phyloP scores from a whole-genome alignment of 805 yeast genomes.

The Lipomyces yamanashiensis region DNA sequence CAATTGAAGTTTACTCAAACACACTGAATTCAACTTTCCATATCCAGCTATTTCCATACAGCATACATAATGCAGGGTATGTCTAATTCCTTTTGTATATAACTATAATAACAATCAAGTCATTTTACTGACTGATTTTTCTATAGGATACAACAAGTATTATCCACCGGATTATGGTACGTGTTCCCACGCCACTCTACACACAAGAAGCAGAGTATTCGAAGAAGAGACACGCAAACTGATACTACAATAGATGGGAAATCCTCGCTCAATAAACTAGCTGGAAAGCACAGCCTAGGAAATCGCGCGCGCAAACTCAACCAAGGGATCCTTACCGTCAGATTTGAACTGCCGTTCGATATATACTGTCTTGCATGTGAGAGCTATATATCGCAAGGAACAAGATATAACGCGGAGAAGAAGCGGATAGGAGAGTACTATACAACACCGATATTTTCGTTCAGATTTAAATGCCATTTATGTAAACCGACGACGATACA shows the following conservation, averaged over 20 bases:
- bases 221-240: background rate
- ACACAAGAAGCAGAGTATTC: background rate
- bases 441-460: slow-evolving; percentile 42
- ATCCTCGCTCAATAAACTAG: slow-evolving; percentile 40
- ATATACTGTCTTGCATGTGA: slow-evolving; percentile 42
- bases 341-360: slow-evolving; percentile 45
- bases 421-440: slow-evolving; percentile 41
- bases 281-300: slow-evolving; percentile 42
- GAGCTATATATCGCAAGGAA: slow-evolving; percentile 41
- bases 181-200: background rate
- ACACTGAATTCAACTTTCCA: background rate
- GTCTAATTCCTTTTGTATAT: background rate
- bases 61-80: slow-evolving; percentile 5
- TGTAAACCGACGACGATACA: slow-evolving; percentile 33
- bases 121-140: background rate
- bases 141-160: slow-evolving; percentile 42
- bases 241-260: slow-evolving; percentile 40
- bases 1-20: background rate
- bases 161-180: slow-evolving; percentile 46
- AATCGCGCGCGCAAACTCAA: slow-evolving; percentile 39
- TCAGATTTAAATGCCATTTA: slow-evolving; percentile 41
- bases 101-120: background rate
- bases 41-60: too few species aligned
- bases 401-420: slow-evolving; percentile 45
- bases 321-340: slow-evolving; percentile 40